Base-by-base conservation (phyloP, 176 grass and related monocot species). In the Tillandsia leiboldiana region DNA sequence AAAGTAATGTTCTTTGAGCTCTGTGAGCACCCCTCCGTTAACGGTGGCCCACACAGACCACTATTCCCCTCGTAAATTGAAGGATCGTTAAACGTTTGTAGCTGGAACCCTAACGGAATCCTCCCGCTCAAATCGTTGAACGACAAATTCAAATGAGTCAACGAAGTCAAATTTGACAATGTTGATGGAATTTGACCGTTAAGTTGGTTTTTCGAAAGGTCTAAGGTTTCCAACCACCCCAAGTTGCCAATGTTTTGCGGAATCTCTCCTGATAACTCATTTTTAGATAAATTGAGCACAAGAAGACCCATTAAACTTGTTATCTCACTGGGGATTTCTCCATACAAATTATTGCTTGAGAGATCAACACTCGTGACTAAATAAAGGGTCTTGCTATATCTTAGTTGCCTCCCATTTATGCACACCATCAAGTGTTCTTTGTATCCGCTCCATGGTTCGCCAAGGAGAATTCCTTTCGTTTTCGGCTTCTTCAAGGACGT, bases 151-250 rank as follows among this genome's bases (percentile, higher is more conserved):
- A 72, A 49, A 9, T 48, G n/a, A 27, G 9, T 24, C 23, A 49
- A 13, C 18, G 57, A 73, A 73, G 54, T 7, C 22, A 72, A 15
- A 48, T 52, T 3, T 22, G 54, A 72, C 3, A 72, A 12, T 10
- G 29, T 62, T 1, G 13, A 22, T 22, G 70, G 70, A 49, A 72
- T 72, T 11, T 62, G 26, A 12, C 54, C 70, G 4, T 2, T 20
- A 11, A 72, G 54, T 49, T 59, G 17, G 70, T 72, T 72, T 7
- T 33, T 22, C 8, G 70, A 72, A 48, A 72, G 42, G n/a, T 72
- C 70, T 24, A 72, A 33, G 1, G 70, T 62, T 12, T 61, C 52
- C 12, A 72, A 14, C 11, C 29, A n/a, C 9, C 10, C 49, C 33
- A 72, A 48, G 8, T 17, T 10, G 1, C 53, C 53, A 8, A 72